phyloP scores from a whole-genome alignment of 176 grass and related monocot genomes.

The Cocos nucifera region DNA sequence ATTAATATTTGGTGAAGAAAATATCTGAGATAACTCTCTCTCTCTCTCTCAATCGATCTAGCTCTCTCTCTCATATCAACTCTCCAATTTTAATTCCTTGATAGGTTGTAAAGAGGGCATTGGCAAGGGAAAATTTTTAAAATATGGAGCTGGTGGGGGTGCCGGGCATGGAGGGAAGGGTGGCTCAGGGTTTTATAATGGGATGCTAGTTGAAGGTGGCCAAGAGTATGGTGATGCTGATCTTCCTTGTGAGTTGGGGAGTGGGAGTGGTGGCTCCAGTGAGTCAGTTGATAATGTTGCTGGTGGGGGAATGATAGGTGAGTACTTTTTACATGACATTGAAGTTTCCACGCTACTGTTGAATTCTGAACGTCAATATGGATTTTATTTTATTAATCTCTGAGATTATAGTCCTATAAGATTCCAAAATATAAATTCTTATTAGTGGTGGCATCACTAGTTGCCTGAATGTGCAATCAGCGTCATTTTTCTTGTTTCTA shows the following conservation, averaged over 20 bases:
- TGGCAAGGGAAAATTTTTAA: constrained; percentile 68
- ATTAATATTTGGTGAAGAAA: neutral
- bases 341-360: no score
- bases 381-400: no score
- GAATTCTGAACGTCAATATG: no score
- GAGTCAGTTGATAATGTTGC: constrained; percentile 46
- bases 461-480: no score
- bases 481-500: no score
- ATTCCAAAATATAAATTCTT: no score
- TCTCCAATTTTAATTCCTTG: constrained; percentile 13
- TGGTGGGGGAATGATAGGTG: constrained; percentile 95
- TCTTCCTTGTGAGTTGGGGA: constrained; percentile 97
- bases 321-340: constrained; percentile 16
- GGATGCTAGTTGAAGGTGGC: constrained; percentile 60
- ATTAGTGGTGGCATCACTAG: no score
- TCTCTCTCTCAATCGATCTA: no score
- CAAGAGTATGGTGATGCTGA: constrained; percentile 62
- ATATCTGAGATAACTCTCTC: no score
- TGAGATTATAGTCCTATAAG: no score
- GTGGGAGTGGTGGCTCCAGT: constrained; percentile 66
- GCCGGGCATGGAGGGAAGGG: constrained; percentile 91
- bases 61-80: no score
- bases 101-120: constrained; percentile 94
- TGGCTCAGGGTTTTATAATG: constrained; percentile 78
- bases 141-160: constrained; percentile 80